Conservation (phyloP, 305 asterid genomes). For the Fraxinus albicans region DNA sequence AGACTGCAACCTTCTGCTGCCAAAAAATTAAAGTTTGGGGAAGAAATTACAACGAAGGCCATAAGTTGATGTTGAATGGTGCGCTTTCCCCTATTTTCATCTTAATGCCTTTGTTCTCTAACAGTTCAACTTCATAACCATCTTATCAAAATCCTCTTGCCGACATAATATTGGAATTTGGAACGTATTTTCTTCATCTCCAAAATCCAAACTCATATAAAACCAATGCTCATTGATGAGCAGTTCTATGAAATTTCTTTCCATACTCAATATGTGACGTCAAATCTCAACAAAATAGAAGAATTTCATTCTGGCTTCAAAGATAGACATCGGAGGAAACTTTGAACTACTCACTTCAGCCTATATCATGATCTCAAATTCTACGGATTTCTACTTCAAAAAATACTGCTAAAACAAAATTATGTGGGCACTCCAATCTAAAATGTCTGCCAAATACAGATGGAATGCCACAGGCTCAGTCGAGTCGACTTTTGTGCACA, state of each 20-base stretch:
- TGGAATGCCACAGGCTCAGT: background rate
- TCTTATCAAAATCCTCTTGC: background rate
- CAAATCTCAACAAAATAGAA: background rate
- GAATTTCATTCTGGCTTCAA: background rate
- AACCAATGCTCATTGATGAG: background rate
- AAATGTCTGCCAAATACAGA: background rate
- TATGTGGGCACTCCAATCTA: background rate
- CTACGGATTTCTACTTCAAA: background rate
- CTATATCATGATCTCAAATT: background rate
- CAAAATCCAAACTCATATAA: background rate
- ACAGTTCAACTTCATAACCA: background rate
- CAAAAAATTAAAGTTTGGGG: background rate
- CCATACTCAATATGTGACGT: background rate
- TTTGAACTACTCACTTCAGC: background rate
- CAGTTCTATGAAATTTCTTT: background rate
- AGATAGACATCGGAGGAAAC: background rate
- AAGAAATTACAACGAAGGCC: background rate
- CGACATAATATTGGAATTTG: background rate
- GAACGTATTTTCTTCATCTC: background rate
- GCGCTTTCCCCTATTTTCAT: background rate
- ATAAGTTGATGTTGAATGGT: background rate
- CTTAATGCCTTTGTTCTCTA: background rate
- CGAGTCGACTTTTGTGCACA: background rate
- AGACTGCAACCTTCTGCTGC: background rate
- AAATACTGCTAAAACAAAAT: background rate